Conservation (phyloP, 2,329 filamentous ascomycete species). For the Hypoxylon sp. region DNA sequence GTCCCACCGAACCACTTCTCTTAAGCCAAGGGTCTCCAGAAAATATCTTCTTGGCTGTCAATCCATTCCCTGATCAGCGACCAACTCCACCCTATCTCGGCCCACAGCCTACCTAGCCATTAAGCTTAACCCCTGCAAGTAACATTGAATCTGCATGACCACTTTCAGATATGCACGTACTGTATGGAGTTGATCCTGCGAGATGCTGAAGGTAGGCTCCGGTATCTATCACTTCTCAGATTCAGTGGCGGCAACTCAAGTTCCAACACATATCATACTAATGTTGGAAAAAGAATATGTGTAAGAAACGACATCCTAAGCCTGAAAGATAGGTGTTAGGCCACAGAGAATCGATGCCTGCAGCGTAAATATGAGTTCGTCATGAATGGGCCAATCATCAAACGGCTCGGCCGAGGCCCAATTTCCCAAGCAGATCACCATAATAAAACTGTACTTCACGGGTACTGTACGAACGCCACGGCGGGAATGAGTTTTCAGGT, state of each 20-base stretch:
- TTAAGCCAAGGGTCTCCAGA: constrained; percentile 32
- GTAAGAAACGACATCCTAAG: no score
- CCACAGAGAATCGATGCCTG: constrained; percentile 12
- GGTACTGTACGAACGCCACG: constrained; percentile 10
- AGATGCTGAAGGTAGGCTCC: constrained; percentile 20
- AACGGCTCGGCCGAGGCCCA: constrained; percentile 18
- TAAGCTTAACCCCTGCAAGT: constrained; percentile 27
- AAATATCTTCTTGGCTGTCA: constrained; percentile 25
- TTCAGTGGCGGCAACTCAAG: constrained; percentile 12
- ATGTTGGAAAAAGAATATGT: no score
- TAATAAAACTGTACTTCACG: constrained; percentile 21
- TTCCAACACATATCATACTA: constrained; percentile 22
- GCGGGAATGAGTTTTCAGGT: constrained; percentile 5
- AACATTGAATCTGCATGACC: constrained; percentile 33
- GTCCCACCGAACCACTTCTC: constrained; percentile 22
- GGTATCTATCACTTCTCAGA: constrained; percentile 7
- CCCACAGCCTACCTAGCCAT: constrained; percentile 17
- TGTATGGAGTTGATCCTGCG: constrained; percentile 23
- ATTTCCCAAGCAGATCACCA: constrained; percentile 34
- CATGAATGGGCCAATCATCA: constrained; percentile 24
- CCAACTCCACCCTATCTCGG: constrained; percentile 18
- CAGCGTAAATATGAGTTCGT: no score
- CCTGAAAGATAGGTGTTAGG: no score
- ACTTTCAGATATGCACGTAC: constrained; percentile 16
- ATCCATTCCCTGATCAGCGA: constrained; percentile 29